phyloP scores from a whole-genome alignment of 2,329 filamentous ascomycete genomes.

The Claviceps quebecensis region DNA sequence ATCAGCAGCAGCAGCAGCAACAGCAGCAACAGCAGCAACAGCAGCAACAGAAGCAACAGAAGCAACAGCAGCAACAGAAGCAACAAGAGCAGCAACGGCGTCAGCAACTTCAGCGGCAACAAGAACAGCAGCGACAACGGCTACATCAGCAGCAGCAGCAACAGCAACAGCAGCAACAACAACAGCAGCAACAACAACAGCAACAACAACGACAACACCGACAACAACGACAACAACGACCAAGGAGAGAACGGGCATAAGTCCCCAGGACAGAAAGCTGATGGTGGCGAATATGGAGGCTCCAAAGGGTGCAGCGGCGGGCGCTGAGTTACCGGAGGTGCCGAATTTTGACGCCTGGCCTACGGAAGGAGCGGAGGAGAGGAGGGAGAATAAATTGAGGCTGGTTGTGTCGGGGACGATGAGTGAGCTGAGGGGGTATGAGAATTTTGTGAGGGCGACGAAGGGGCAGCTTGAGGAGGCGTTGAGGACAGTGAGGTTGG shows the following conservation, averaged over 20 bases:
- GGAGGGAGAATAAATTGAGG: constrained; percentile 11
- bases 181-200: too few species aligned
- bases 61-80: too few species aligned
- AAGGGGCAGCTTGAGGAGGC: constrained; percentile 10
- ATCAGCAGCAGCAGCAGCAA: too few species aligned
- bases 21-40: too few species aligned
- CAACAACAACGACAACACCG: too few species aligned
- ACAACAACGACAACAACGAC: too few species aligned
- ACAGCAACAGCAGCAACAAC: too few species aligned
- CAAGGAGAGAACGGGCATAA: background rate
- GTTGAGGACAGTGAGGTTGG: constrained; percentile 13
- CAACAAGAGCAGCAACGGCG: too few species aligned
- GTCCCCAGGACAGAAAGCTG: constrained; percentile 3
- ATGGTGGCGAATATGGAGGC: constrained; percentile 20
- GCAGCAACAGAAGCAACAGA: too few species aligned
- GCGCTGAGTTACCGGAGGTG: background rate
- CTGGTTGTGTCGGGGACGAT: constrained; percentile 9
- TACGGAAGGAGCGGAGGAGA: constrained; percentile 9
- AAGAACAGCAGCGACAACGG: too few species aligned
- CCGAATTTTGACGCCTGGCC: constrained; percentile 1
- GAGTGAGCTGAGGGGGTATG: constrained; percentile 12
- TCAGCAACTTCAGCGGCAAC: too few species aligned
- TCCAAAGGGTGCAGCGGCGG: background rate
- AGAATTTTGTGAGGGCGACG: constrained; percentile 9
- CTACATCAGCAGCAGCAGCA: too few species aligned